A percentile compares a stretch with the other conserved stretches of the same genome.
Conservation (phyloP, 2,329 filamentous ascomycete species). For the Verruconis gallopava region DNA sequence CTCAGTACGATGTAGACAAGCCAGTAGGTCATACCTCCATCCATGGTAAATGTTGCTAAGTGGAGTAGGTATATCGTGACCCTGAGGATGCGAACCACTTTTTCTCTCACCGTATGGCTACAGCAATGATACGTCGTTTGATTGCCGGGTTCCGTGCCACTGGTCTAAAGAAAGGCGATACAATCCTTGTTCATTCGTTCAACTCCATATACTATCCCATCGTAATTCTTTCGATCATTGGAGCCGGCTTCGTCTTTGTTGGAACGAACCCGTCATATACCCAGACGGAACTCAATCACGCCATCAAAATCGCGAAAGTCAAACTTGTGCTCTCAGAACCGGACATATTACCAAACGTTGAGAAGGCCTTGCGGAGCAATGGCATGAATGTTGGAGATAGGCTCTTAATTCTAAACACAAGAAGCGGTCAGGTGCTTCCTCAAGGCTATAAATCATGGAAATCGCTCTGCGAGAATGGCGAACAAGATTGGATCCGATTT, state of each 20-base stretch:
- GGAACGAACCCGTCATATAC: constrained; percentile 28
- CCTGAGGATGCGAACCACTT: not conserved
- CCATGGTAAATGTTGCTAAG: not conserved
- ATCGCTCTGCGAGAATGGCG: constrained; percentile 15
- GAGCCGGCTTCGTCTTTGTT: constrained; percentile 25
- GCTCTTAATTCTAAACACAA: constrained; percentile 35
- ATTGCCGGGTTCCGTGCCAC: constrained; percentile 9
- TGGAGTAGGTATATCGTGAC: not conserved
- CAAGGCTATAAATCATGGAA: constrained; percentile 15
- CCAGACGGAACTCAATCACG: constrained; percentile 22
- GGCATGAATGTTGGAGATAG: constrained; percentile 26
- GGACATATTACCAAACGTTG: constrained; percentile 19
- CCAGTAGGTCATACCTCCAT: constrained; percentile 17
- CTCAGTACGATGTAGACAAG: constrained; percentile 35
- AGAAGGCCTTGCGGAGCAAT: constrained; percentile 28
- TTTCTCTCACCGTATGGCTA: not conserved
- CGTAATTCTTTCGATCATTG: constrained; percentile 20
- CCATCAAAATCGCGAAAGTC: constrained; percentile 22
- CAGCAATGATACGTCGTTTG: not conserved
- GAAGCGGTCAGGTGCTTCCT: constrained; percentile 8
- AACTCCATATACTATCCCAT: constrained; percentile 17
- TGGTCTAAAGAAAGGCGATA: constrained; percentile 11
- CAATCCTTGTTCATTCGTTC: constrained; percentile 10
- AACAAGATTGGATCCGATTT: constrained; percentile 18
- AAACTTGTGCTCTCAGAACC: constrained; percentile 23